A percentile compares a stretch with the other conserved stretches of the same genome.
Conservation (phyloP, 257 asterid species). For the Plantago major region DNA sequence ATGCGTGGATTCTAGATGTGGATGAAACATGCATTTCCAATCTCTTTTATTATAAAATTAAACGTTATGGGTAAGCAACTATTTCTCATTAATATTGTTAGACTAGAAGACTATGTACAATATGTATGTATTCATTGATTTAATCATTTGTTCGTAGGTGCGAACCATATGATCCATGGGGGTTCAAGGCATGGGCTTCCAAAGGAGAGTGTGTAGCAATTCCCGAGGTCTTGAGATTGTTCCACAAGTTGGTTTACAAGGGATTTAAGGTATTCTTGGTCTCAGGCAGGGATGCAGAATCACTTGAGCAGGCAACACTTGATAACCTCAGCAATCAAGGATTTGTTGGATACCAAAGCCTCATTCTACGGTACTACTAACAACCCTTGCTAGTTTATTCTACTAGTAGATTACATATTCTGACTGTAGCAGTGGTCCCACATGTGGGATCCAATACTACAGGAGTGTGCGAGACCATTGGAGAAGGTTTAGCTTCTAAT, state of each 20-base stretch:
- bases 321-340: conserved; percentile 41
- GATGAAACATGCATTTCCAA: conserved; percentile 71
- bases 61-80: conserved; percentile 27
- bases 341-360: conserved; percentile 43
- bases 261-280: conserved; percentile 56
- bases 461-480: too few species aligned
- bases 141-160: conserved; percentile 17
- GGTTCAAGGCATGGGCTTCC: conserved; percentile 55
- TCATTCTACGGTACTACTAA: conserved; percentile 56
- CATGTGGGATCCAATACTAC: too few species aligned
- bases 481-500: too few species aligned
- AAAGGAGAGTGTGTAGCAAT: conserved; percentile 37
- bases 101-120: too few species aligned
- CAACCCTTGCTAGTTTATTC: too few species aligned
- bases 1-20: conserved; percentile 64
- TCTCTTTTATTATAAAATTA: conserved; percentile 36
- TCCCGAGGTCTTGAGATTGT: conserved; percentile 43
- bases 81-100: too few species aligned
- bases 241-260: conserved; percentile 29
- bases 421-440: too few species aligned
- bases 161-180: conserved; percentile 56
- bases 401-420: too few species aligned
- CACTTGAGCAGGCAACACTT: conserved; percentile 42
- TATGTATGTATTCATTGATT: too few species aligned
- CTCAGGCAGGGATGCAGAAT: conserved; percentile 55